Evolutionary conservation across 306 rosid genomes (phyloP), one percentile per base, ranked within the genome.

Genomic region (Morella rubra): DNA sequence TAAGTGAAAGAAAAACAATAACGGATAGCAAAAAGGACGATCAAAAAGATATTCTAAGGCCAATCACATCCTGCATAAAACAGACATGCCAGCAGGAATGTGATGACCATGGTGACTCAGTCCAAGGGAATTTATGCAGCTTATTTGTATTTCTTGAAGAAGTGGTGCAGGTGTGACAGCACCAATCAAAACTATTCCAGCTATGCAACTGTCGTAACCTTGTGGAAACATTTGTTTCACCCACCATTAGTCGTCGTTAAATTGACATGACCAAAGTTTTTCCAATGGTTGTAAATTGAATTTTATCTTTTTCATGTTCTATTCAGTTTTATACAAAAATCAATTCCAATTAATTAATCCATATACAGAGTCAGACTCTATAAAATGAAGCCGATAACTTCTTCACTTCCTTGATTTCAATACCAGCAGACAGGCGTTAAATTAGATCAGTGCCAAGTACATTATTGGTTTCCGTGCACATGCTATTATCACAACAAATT

Each of bases 321-420:
- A 59, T 61, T 61, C 32, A 61, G 68, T 32, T 61, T 61, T 61
- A 18, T 61, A 42, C 44, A 61, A 32, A 24, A 61, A 61, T 61
- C 68, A 61, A 32, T 61, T 61, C 3, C 44, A 12, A 24, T 8
- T 14, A 44, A 44, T 61, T 61, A 37, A 61, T n/a, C 42, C 68
- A 61, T 27, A 13, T 7, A 12, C 44, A 61, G 41, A 61, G 13
- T 32, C 68, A 61, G 44, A 13, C 68, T 61, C n/a, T 15, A 61
- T 61, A 44, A 24, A 19, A 27, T 24, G 15, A 14, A 61, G 10
- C 68, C 8, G 5, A 61, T 27, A 27, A 61, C 58, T 32, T 14
- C n/a, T 13, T 61, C 44, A 32, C n/a, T 32, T 12, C 7, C 13
- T 32, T 32, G 37, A 32, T 3, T 32, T 32, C 37, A 32, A 60